Percentiles rank a stretch among this genome's conserved stretches.
Evolutionary conservation across 2,329 filamentous ascomycete species (phyloP).

Genomic region (Talaromyces sp.): DNA sequence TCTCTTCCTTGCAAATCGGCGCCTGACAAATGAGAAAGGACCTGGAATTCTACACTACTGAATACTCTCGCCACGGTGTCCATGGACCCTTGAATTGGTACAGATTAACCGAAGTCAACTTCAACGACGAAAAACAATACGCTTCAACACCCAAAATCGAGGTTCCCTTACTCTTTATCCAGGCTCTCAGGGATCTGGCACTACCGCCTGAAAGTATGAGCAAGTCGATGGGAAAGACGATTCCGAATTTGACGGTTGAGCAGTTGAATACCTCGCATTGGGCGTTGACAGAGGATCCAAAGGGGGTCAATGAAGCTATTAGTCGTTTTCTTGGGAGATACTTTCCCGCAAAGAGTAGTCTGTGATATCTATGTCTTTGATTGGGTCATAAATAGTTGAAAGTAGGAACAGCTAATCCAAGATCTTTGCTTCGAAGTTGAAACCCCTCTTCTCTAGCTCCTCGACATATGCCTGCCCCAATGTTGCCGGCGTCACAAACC

Average conservation of each 20-base stretch:
- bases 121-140: slow-evolving; percentile 63
- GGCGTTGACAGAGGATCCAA: slow-evolving; percentile 72
- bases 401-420: slow-evolving; percentile 24
- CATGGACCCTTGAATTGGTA: slow-evolving; percentile 88
- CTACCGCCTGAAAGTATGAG: slow-evolving; percentile 67
- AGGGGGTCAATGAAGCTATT: slow-evolving; percentile 67
- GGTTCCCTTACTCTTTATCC: slow-evolving; percentile 70
- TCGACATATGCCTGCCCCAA: slow-evolving; percentile 48
- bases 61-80: slow-evolving; percentile 70
- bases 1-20: background rate
- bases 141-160: slow-evolving; percentile 44
- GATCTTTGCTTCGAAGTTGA: slow-evolving; percentile 40
- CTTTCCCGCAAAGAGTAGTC: slow-evolving; percentile 35
- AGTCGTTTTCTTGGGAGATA: slow-evolving; percentile 63
- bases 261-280: slow-evolving; percentile 75
- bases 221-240: slow-evolving; percentile 64
- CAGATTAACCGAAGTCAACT: slow-evolving; percentile 68
- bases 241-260: slow-evolving; percentile 62
- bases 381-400: background rate
- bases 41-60: slow-evolving; percentile 70
- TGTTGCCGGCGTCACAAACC: slow-evolving; percentile 49
- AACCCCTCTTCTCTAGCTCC: slow-evolving; percentile 43
- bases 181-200: slow-evolving; percentile 67
- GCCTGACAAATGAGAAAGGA: slow-evolving; percentile 44
- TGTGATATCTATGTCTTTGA: background rate